Evolutionary conservation across 495 filamentous ascomycete genomes (phyloP), one percentile per base, ranked within the genome.

Genomic region (Elasticomyces elasticus): DNA sequence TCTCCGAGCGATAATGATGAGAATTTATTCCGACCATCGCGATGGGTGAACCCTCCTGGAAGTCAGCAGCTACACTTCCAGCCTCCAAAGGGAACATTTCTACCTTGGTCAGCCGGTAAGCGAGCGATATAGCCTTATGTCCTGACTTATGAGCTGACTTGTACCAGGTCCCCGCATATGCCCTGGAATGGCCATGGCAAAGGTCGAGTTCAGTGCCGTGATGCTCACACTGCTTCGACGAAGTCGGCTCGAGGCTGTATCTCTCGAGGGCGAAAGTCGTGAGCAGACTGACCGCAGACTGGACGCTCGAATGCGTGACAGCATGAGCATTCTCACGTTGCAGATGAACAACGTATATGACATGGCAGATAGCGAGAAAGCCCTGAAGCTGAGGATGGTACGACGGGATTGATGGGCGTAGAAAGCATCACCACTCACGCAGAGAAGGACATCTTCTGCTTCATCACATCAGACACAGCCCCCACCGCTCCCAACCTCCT

Each of bases 161-260:
- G 31, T 37, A 37, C 31, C n/a, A 37, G 31, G 60, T 1, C 60
- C 57, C 9, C 56, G 60, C 2, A 43, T 60, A 23, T 62, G 60
- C 53, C 56, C 60, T 13, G 60, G 60, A 11, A 52, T 56, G 58
- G 51, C 57, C 26, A 63, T 63, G 61, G 57, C 58, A 20, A 59
- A 61, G 33, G 61, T 61, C 1, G 61, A 63, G 33, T 63, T 61
- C 51, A 51, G 25, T 4, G 53, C 58, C 12, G 54, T 63, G 23
- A 43, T 63, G 15, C 31, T 61, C 17, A 54, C 54, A 17, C 37
- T 61, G 25, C 35, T 62, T 15, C 13, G 53, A 23, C 26, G 48
- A 19, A 23, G 56, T 43, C 38, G 57, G 7, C 33, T 62, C 23
- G 56, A 60, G 28, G 54, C 54, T 24, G 48, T 50, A 6, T 27